phyloP scores from a whole-genome alignment of 83 land plant genomes.

The Thuja plicata region DNA sequence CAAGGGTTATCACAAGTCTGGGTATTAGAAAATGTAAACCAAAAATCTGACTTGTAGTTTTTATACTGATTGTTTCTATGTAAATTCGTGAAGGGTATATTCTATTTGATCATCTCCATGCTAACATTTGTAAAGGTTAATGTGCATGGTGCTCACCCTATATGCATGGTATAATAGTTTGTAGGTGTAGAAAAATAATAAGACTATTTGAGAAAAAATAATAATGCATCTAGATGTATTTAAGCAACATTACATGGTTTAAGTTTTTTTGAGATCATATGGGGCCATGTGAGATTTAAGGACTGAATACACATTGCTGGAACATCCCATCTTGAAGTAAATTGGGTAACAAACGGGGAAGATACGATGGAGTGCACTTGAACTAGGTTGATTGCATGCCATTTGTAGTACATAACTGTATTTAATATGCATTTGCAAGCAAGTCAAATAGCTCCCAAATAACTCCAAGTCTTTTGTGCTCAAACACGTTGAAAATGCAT shows the following conservation, averaged over 20 bases:
- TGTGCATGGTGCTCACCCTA: neutral
- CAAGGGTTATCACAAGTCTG: neutral
- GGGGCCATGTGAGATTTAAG: neutral
- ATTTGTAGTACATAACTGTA: neutral
- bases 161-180: neutral
- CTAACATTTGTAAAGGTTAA: neutral
- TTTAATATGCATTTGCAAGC: neutral
- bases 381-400: neutral
- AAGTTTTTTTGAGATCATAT: neutral
- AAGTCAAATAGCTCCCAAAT: neutral
- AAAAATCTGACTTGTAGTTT: neutral
- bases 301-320: neutral
- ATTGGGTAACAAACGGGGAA: neutral
- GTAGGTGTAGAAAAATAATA: neutral
- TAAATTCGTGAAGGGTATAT: neutral
- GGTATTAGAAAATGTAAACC: neutral
- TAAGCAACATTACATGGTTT: neutral
- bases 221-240: neutral
- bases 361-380: neutral
- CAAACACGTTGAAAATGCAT: neutral
- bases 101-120: neutral
- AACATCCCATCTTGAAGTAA: neutral
- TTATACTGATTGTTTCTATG: too few relatives aligned
- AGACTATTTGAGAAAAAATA: neutral
- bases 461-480: neutral